Evolutionary conservation across 2,329 filamentous ascomycete species (phyloP).

Genomic region (Fusarium nurragi): DNA sequence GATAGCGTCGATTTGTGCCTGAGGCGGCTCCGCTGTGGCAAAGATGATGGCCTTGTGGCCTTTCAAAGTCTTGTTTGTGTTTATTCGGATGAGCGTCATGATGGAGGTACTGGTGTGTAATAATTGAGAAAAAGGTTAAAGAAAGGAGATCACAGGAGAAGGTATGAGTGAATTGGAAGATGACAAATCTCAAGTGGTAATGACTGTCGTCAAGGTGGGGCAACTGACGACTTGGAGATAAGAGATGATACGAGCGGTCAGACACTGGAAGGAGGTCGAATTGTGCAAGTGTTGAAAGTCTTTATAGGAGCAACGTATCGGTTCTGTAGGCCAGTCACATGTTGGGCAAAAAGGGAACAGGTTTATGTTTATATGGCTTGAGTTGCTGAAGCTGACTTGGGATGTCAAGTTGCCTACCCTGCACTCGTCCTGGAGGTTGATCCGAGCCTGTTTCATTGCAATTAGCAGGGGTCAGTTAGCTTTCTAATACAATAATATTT

Average conservation of each 20-base stretch:
- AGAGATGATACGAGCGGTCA: slow-evolving; percentile 5
- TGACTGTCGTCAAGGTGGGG: slow-evolving; percentile 42
- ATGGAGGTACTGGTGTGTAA: rapidly evolving
- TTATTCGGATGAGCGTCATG: slow-evolving; percentile 34
- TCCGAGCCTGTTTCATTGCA: too few relatives aligned
- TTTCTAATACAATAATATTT: too few relatives aligned
- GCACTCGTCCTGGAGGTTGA: too few relatives aligned
- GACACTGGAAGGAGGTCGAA: not conserved
- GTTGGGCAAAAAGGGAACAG: too few relatives aligned
- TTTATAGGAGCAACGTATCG: not conserved
- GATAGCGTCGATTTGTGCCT: slow-evolving; percentile 50
- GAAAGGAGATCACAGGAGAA: rapidly evolving
- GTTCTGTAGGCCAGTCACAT: not conserved
- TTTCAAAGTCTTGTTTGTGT: slow-evolving; percentile 52
- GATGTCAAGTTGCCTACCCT: too few relatives aligned
- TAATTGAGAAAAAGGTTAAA: rapidly evolving
- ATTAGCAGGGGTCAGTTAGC: too few relatives aligned
- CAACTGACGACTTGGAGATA: slow-evolving; percentile 33
- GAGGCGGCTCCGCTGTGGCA: slow-evolving; percentile 46
- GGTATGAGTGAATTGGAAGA: slow-evolving; percentile 10
- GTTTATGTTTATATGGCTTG: too few relatives aligned
- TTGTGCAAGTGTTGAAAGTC: not conserved
- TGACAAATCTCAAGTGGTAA: slow-evolving; percentile 34
- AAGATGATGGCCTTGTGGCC: slow-evolving; percentile 61
- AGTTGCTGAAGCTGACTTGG: too few relatives aligned